These are phyloP conservation scores for Epithemia pelagica DNA, from an alignment of 108 stramenopile species.

Conservation along the genomic window DNA sequence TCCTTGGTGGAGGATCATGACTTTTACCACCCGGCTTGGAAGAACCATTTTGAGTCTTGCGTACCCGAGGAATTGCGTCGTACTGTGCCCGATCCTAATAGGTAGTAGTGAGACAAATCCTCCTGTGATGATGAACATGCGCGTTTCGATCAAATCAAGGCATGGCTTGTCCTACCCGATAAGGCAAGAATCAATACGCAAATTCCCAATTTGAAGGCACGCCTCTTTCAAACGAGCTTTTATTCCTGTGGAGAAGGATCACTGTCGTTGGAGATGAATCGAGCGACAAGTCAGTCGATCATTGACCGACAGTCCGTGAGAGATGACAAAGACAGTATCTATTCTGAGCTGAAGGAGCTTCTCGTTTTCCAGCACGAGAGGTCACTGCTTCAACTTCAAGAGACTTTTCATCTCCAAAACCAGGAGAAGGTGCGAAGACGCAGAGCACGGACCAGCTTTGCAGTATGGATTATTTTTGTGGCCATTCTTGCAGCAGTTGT, in stretches of 20 bases:
- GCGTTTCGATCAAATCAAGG: constrained; percentile 11
- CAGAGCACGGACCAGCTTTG: too few relatives aligned
- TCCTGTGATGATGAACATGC: too few relatives aligned
- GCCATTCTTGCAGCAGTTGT: too few relatives aligned
- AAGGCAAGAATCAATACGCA: constrained; percentile 17
- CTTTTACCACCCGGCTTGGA: too few relatives aligned
- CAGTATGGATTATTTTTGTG: not conserved
- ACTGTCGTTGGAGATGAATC: not conserved
- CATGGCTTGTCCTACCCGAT: constrained; percentile 49
- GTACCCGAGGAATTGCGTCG: too few relatives aligned
- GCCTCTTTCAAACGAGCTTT: not conserved
- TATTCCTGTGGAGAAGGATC: not conserved
- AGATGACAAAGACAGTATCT: too few relatives aligned
- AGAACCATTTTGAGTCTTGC: too few relatives aligned
- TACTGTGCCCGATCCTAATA: too few relatives aligned
- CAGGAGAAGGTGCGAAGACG: not conserved
- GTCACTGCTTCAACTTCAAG: not conserved
- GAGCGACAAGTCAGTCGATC: not conserved
- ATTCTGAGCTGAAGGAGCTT: not conserved
- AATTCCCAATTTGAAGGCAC: constrained; percentile 4
- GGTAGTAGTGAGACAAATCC: too few relatives aligned
- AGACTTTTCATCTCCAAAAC: not conserved
- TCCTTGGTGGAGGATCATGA: too few relatives aligned
- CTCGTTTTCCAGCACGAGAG: not conserved
- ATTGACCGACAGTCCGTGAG: too few relatives aligned